A percentile compares a stretch with the other conserved stretches of the same genome.
Conservation (phyloP, 2,329 filamentous ascomycete genomes). For the Penicillium verrucosum region DNA sequence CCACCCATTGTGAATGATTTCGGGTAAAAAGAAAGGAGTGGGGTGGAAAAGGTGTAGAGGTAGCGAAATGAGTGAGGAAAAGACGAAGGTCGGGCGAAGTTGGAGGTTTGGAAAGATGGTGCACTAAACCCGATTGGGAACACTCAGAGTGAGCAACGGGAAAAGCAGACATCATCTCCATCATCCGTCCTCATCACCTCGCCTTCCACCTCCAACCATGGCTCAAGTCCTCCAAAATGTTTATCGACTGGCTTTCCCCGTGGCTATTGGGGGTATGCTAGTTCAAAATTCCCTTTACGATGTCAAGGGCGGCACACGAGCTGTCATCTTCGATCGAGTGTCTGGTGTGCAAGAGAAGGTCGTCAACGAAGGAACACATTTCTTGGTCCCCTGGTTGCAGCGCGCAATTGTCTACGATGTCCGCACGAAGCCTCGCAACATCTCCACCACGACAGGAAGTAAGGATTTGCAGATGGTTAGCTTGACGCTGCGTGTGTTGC, state of each 20-base stretch:
- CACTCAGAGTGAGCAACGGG: conserved; percentile 19
- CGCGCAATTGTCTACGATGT: conserved; percentile 94
- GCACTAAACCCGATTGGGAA: conserved; percentile 37
- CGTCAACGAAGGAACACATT: conserved; percentile 94
- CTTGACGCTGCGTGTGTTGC: conserved; percentile 90
- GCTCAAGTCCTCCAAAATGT: conserved; percentile 36
- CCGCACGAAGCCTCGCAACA: conserved; percentile 93
- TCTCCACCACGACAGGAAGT: conserved; percentile 93
- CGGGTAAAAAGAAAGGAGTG: conserved; percentile 13
- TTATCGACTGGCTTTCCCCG: conserved; percentile 62
- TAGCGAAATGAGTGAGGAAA: conserved; percentile 23
- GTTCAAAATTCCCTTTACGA: conserved; percentile 87
- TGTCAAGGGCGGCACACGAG: conserved; percentile 88
- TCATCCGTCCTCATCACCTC: conserved; percentile 16
- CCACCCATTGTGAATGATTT: conserved; percentile 38
- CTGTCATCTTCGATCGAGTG: conserved; percentile 95
- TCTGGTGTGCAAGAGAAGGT: conserved; percentile 90
- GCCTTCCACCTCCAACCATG: conserved; percentile 40
- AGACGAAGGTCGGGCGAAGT: conserved; percentile 34
- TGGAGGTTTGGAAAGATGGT: conserved; percentile 23
- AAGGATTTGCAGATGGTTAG: conserved; percentile 99
- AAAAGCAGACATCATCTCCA: conserved; percentile 40
- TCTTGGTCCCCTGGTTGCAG: conserved; percentile 93
- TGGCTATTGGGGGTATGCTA: conserved; percentile 64
- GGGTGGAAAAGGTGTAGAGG: conserved; percentile 13